Base-by-base conservation (phyloP, 75 land plant genomes). In the Ceratopteris richardii region DNA sequence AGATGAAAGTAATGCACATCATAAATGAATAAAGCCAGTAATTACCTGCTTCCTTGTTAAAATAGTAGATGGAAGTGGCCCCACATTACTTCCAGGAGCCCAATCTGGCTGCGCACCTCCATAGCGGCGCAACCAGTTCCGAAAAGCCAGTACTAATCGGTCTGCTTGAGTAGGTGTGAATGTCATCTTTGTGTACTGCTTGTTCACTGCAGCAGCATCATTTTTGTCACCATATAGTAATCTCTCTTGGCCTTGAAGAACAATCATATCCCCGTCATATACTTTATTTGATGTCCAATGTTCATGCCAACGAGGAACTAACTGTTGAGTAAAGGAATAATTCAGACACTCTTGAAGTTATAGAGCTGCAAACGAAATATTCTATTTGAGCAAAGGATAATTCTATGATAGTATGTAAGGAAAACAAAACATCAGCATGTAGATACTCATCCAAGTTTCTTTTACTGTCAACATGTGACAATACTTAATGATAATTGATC, bases 161-260 rank as follows among this genome's bases (percentile, higher is more conserved):
- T 94, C 99, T 14, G 99, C 96, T 64, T 86, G 99, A 26, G 99
- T 94, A 23, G 99, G 99, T n/a, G 91, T 94, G 60, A 94, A 94
- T 2, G 99, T 94, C 40, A 94, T 19, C 50, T 90, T 74, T 46
- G 88, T 70, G 60, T 94, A 94, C 46, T 90, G 66, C 14, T 77
- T 52, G 66, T 90, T 94, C 14, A 94, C 62, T 56, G 90, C 96
- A 10, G 57, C 66, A 64, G 61, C 74, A 60, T 33, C 47, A 16
- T 63, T 75, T 41, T 40, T 71, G 18, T 74, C 53, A 42, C 80
- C 62, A 10, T 78, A 75, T 17, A 81, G 76, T 47, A 94, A 86
- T 71, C 90, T 94, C 70, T 94, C 99, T 69, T 94, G 99, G 7
- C 99, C 99, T 54, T 94, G 99, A 57, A 94, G 92, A 16, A 94